Evolutionary conservation across 208 protist species (phyloP).

Genomic region (Trypanosoma congolense): DNA sequence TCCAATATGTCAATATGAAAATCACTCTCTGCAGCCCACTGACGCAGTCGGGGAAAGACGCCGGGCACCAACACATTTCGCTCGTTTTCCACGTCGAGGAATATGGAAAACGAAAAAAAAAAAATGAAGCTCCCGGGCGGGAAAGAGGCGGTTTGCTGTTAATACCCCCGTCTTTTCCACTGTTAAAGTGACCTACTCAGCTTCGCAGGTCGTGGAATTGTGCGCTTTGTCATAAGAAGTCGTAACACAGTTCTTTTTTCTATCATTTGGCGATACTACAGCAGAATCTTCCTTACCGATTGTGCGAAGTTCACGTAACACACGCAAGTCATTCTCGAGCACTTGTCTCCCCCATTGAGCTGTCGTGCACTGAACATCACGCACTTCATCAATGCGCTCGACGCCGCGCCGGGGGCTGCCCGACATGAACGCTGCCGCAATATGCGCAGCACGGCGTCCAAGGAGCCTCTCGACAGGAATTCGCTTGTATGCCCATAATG

Average conservation of each 20-base stretch:
- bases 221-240: neutral
- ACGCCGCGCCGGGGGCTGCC: conserved; percentile 60
- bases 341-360: conserved; percentile 10
- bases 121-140: conserved; percentile 28
- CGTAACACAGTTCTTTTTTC: conserved; percentile 1
- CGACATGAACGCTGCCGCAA: conserved; percentile 83
- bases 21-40: conserved; percentile 53
- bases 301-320: conserved; percentile 22
- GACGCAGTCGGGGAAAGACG: conserved; percentile 91
- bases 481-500: conserved; percentile 84
- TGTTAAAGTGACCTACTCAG: neutral
- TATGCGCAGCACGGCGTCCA: conserved; percentile 85
- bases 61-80: conserved; percentile 88
- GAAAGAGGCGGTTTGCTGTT: neutral
- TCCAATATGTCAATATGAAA: conserved; percentile 80
- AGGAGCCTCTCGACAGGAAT: conserved; percentile 88
- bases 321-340: conserved; percentile 7
- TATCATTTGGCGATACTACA: too few species aligned
- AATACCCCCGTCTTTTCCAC: neutral
- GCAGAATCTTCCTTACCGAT: conserved; percentile 14
- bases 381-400: conserved; percentile 79
- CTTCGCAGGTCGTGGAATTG: neutral
- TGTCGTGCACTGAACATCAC: conserved; percentile 49
- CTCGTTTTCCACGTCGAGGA: conserved; percentile 96
- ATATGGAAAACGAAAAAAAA: conserved; percentile 95